Evolutionary conservation across 208 protist genomes (phyloP), one percentile per base, ranked within the genome.

Genomic region (Crithidia fasciculata): DNA sequence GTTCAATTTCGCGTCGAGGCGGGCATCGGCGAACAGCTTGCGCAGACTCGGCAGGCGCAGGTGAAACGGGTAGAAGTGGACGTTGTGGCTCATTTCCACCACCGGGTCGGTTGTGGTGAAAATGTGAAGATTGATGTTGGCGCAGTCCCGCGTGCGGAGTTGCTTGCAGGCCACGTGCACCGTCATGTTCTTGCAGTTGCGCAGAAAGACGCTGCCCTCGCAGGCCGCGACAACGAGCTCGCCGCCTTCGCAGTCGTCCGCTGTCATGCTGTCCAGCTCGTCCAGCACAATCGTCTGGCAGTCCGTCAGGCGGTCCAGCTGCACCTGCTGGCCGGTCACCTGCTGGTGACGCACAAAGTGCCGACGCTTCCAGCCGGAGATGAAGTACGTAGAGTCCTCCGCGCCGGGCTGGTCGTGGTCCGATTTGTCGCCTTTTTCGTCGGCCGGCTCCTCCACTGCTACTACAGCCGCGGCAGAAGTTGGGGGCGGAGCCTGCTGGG

Each of bases 121-220:
- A 57, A 97, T 76, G 76, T 86, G 81, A n/a, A 97, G 60, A 18
- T 90, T 82, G 10, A 96, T 70, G 73, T 95, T 40, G 63, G 86
- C 88, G 78, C 94, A 97, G 69, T 98, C 95, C 56, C 94, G 87
- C 18, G 85, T 87, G 68, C 95, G 89, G 8, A 98, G 87, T 82
- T 98, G 96, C 82, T 97, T 95, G 81, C 95, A 98, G 15, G 95
- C 95, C 47, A 96, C 90, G 68, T 95, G 87, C 43, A 98, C 76
- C 8, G 81, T 94, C 87, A 97, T 95, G 76, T 95, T 87, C 63
- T 94, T 91, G 73, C 94, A 97, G 76, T 96, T 96, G 44, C 96
- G 87, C 60, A 98, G 69, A 79, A 98, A 98, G 28, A 98, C 84
- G 68, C 93, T 97, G 43, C 93, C 92, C 73, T 93, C 90, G 73